Base-by-base conservation (phyloP, 148 eudicot species). In the Cornus controversa region DNA sequence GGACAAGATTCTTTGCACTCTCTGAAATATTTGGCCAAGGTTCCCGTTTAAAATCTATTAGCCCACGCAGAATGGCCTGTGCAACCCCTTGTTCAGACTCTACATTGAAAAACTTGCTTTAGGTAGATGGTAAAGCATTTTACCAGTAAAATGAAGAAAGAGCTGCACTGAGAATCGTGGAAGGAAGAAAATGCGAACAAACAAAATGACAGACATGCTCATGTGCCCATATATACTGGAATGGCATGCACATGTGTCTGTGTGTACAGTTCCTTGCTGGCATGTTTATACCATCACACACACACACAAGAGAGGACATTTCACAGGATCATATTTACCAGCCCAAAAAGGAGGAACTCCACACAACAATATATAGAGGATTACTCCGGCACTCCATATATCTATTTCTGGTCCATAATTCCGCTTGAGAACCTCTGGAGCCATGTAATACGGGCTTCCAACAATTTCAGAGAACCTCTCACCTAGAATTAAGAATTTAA, bases 291-390 rank as follows among this genome's bases (percentile, higher is more conserved):
- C 23, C 1, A 5, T 22, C 64, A 40, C 8, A 40, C 45, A 40
- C 45, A 50, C 4, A 2, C 57, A 20, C 25, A 73, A 42, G 34
- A 70, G 47, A 27, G 25, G 31, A 7, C 50, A 8, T 14, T 54
- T 15, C 5, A 16, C 15, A 14, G 69, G 27, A 79, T 3, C 23
- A 62, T n/a, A 60, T 27, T 73, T 80, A 90, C 96, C 96, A 73
- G 96, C 96, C 96, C 96, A 92, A 76, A 92, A 92, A 26, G 96
- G 96, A 70, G 96, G 96, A 83, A 92, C 96, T 68, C 96, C 93
- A 83, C 96, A 92, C 70, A 92, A 82, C 75, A 92, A 81, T 81
- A 92, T 92, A 78, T 92, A 90, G 22, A 92, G 91, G 87, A 92
- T 88, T 63, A 92, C 96, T 80, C 96, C 96, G 7, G 93, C 96